Conservation (phyloP, 768 basidiomycete species). For the Calocybe cyanea region DNA sequence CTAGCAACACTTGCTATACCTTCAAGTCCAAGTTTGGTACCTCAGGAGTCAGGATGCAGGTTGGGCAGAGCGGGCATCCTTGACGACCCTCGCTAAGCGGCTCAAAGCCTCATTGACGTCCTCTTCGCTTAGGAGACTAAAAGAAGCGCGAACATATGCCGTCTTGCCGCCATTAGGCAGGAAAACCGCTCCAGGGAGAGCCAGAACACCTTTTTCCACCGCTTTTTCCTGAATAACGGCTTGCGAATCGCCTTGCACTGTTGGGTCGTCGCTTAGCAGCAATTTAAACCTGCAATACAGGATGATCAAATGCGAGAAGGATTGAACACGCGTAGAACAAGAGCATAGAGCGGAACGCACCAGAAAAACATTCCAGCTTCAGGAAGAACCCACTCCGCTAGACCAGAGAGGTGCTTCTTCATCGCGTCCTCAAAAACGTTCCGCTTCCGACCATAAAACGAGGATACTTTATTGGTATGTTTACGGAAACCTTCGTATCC, state of each 20-base stretch:
- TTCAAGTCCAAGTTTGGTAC: no score
- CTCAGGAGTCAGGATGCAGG: no score
- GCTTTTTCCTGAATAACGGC: conserved; percentile 65
- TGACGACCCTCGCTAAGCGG: conserved; percentile 40
- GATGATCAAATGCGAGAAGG: no score
- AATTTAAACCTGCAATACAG: conserved; percentile 66
- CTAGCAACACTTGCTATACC: no score
- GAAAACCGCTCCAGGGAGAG: conserved; percentile 79
- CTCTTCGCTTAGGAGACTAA: conserved; percentile 59
- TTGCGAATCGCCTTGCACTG: conserved; percentile 57
- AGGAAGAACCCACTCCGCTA: conserved; percentile 68
- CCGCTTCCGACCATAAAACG: conserved; percentile 63
- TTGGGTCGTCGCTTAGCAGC: conserved; percentile 30
- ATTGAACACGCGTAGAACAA: not conserved
- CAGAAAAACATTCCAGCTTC: conserved; percentile 86
- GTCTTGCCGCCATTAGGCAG: conserved; percentile 61
- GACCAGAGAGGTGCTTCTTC: conserved; percentile 61
- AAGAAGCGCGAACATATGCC: conserved; percentile 74
- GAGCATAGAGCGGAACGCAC: conserved; percentile 34
- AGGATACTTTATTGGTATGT: conserved; percentile 63
- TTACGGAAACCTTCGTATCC: conserved; percentile 64
- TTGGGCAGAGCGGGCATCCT: conserved; percentile 18
- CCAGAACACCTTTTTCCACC: conserved; percentile 70
- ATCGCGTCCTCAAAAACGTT: conserved; percentile 70
- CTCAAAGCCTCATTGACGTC: conserved; percentile 71